A percentile compares a stretch with the other conserved stretches of the same genome.
Conservation (phyloP, 176 grass and related monocot genomes). For the Eleusine indica region DNA sequence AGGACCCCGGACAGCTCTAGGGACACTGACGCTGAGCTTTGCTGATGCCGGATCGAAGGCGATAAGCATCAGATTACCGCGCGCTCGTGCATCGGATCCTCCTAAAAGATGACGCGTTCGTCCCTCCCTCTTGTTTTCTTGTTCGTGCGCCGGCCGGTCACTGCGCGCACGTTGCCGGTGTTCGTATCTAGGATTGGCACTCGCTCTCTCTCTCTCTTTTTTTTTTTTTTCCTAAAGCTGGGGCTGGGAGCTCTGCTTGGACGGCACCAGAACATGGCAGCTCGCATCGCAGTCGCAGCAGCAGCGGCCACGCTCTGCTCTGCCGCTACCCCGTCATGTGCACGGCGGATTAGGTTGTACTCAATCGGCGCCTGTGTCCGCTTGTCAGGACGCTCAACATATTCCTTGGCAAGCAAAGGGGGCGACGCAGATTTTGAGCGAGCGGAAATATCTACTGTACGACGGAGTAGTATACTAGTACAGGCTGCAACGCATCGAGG, state of each 20-base stretch:
- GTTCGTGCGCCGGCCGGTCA: not conserved
- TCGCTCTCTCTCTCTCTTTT: not conserved
- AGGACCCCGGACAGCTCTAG: not conserved
- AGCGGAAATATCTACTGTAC: not conserved
- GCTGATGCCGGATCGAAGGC: not conserved
- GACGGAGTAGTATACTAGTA: too few species aligned
- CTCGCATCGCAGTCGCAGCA: not conserved
- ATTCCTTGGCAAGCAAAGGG: slow-evolving; percentile 26
- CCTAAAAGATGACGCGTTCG: not conserved
- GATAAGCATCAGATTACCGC: slow-evolving; percentile 19
- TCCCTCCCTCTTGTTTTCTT: not conserved
- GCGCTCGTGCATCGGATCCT: slow-evolving; percentile 42
- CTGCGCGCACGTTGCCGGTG: slow-evolving; percentile 36
- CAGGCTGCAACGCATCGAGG: not conserved
- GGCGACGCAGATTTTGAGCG: not conserved
- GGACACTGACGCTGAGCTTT: not conserved
- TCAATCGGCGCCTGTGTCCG: slow-evolving; percentile 26
- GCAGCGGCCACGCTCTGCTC: not conserved
- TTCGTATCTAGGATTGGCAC: slow-evolving; percentile 20
- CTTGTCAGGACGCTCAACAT: slow-evolving; percentile 32
- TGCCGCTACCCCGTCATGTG: slow-evolving; percentile 28
- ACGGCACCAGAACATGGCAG: slow-evolving; percentile 26
- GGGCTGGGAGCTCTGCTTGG: not conserved
- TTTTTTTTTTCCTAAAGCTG: not conserved
- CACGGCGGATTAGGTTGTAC: slow-evolving; percentile 45